A percentile compares a stretch with the other conserved stretches of the same genome.
These are phyloP conservation scores for Steccherinum ochraceum DNA, from an alignment of 768 basidiomycete genomes.

Conservation along the genomic window DNA sequence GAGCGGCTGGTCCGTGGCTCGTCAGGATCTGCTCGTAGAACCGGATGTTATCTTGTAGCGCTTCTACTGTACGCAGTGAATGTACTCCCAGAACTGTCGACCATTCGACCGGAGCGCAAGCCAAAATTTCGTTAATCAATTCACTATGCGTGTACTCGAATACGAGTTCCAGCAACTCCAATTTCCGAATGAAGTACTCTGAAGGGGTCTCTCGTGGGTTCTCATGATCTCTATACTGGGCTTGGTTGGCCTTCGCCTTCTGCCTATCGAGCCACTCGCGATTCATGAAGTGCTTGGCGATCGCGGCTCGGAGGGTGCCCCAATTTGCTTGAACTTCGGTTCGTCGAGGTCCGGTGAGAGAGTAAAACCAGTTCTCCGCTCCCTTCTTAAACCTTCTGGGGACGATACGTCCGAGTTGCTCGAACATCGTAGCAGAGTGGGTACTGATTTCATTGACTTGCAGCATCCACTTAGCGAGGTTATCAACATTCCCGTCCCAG, in stretches of 20 bases:
- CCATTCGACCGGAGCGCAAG: background rate
- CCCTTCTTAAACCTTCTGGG: background rate
- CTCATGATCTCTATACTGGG: background rate
- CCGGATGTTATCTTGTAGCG: background rate
- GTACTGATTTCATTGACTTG: background rate
- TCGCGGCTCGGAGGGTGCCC: background rate
- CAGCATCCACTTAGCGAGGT: background rate
- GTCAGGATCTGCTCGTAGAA: background rate
- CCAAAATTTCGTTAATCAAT: background rate
- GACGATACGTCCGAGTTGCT: background rate
- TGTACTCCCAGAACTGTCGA: background rate
- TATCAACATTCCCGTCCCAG: background rate
- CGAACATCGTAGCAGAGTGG: background rate
- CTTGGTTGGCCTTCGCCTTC: background rate
- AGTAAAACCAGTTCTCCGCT: background rate
- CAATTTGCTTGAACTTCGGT: background rate
- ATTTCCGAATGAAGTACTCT: background rate
- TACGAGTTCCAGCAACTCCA: background rate
- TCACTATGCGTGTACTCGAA: background rate
- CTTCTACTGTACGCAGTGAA: background rate
- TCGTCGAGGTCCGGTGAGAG: background rate
- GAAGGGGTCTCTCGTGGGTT: background rate
- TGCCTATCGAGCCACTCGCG: background rate
- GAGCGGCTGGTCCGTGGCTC: no score
- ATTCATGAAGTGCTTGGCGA: background rate